Evolutionary conservation across 805 yeast species (phyloP).

Genomic region (Candida sakaeoensis): DNA sequence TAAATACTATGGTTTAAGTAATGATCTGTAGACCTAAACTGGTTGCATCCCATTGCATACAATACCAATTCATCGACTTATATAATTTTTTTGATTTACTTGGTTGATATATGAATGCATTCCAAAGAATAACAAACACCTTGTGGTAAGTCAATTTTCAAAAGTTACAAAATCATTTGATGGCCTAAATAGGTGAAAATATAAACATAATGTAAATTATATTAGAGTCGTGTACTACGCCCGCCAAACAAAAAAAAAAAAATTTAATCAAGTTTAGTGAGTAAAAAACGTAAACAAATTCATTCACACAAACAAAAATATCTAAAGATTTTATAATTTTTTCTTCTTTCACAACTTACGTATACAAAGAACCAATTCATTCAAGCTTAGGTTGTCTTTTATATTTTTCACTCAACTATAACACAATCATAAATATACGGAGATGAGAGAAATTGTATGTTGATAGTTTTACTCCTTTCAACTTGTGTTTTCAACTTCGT

Average conservation of each 20-base stretch:
- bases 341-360: not conserved
- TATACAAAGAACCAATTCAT: not conserved
- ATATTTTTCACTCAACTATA: not conserved
- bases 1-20: too few relatives aligned
- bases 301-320: not conserved
- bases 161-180: not conserved
- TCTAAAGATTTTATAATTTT: slow-evolving; percentile 1
- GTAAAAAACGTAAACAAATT: too few relatives aligned
- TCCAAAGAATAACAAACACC: too few relatives aligned
- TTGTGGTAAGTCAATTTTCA: too few relatives aligned
- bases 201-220: slow-evolving; percentile 1
- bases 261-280: too few relatives aligned
- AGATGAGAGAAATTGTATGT: slow-evolving; percentile 25
- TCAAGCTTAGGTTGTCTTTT: not conserved
- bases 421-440: not conserved
- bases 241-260: not conserved
- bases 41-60: too few relatives aligned
- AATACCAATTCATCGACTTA: too few relatives aligned
- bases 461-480: not conserved
- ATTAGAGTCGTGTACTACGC: not conserved
- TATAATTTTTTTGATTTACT: too few relatives aligned
- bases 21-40: too few relatives aligned
- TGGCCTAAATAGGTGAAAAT: slow-evolving; percentile 5
- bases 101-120: too few relatives aligned
- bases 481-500: not conserved